Evolutionary conservation across 2,329 filamentous ascomycete species (phyloP).

Genomic region (Fusarium pseudograminearum): DNA sequence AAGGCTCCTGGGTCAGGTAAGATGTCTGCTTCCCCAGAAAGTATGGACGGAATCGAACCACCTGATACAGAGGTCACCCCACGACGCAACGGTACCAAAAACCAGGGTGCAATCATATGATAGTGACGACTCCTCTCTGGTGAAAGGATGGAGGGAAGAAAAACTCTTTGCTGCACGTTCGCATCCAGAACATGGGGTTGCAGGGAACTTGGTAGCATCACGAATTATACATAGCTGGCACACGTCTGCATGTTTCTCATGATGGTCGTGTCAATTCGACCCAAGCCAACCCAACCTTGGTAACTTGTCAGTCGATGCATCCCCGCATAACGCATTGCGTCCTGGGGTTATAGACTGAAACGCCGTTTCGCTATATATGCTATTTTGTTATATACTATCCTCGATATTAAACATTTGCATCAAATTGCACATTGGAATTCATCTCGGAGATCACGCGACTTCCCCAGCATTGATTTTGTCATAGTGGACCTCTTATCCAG

Average conservation of each 20-base stretch:
- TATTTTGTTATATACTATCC: constrained; percentile 5
- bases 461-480: constrained; percentile 16
- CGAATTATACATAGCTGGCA: constrained; percentile 40
- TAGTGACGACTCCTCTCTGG: constrained; percentile 34
- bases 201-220: constrained; percentile 24
- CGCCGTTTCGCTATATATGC: neutral
- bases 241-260: constrained; percentile 17
- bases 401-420: constrained; percentile 10
- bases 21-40: constrained; percentile 42
- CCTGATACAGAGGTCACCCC: constrained; percentile 43
- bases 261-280: constrained; percentile 6
- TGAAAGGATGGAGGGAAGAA: constrained; percentile 23
- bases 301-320: constrained; percentile 25
- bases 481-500: constrained; percentile 25
- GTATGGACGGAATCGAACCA: constrained; percentile 47
- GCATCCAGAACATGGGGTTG: constrained; percentile 26
- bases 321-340: constrained; percentile 33
- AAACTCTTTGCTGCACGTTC: constrained; percentile 30
- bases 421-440: constrained; percentile 11
- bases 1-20: constrained; percentile 25
- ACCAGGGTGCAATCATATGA: constrained; percentile 42
- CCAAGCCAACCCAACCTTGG: neutral
- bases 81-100: constrained; percentile 29
- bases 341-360: constrained; percentile 15
- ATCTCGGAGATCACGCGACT: constrained; percentile 31